These are phyloP conservation scores for Rhinocladiella mackenziei DNA, from an alignment of 2,329 filamentous ascomycete species.

Conservation along the genomic window DNA sequence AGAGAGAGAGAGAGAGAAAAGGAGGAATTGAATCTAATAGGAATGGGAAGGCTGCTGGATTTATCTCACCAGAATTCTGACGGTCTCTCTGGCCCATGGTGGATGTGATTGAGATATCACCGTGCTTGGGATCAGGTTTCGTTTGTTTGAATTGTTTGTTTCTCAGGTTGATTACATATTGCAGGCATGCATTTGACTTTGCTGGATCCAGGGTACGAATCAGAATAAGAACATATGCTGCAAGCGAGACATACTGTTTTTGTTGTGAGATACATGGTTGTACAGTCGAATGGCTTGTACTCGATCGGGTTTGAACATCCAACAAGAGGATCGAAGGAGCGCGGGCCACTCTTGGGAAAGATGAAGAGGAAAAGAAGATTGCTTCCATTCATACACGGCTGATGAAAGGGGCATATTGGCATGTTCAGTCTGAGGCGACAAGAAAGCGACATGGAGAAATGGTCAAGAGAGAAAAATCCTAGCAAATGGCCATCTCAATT, in stretches of 20 bases:
- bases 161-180: slow-evolving; percentile 19
- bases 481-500: slow-evolving; percentile 7
- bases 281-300: slow-evolving; percentile 19
- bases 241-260: slow-evolving; percentile 10
- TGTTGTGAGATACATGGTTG: slow-evolving; percentile 13
- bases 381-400: background rate
- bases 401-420: too few species aligned
- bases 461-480: background rate
- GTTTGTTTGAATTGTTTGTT: slow-evolving; percentile 15
- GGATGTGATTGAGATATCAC: slow-evolving; percentile 1
- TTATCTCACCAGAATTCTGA: slow-evolving; percentile 5
- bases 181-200: slow-evolving; percentile 18
- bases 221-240: slow-evolving; percentile 6
- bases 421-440: too few species aligned
- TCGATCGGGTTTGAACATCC: background rate
- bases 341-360: background rate
- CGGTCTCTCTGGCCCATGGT: slow-evolving; percentile 1
- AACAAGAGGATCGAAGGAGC: slow-evolving; percentile 1
- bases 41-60: slow-evolving; percentile 7
- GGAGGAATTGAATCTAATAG: slow-evolving; percentile 18
- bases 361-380: background rate
- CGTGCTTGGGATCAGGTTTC: slow-evolving; percentile 10
- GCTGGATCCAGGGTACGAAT: slow-evolving; percentile 8
- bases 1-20: slow-evolving; percentile 6
- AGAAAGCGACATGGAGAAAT: too few species aligned